These are phyloP conservation scores for Ligustrum vulgare DNA, from an alignment of 257 asterid species.

Conservation along the genomic window DNA sequence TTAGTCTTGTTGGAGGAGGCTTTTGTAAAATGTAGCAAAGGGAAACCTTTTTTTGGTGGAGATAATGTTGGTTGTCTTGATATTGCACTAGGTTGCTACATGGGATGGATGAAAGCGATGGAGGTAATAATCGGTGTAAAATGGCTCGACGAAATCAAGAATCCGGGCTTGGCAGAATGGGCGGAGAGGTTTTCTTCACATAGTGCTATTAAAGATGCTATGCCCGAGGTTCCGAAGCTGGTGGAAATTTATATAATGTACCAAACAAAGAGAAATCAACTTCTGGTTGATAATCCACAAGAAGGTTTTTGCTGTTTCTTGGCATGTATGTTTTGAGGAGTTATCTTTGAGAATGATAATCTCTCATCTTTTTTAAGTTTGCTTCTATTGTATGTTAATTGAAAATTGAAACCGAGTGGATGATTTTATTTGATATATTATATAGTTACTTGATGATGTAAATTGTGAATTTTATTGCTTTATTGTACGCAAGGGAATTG, in stretches of 20 bases:
- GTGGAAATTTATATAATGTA: constrained; percentile 24
- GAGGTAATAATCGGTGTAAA: constrained; percentile 21
- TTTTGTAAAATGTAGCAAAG: constrained; percentile 35
- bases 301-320: background rate
- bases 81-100: constrained; percentile 41
- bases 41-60: constrained; percentile 50
- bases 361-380: background rate
- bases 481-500: too few species aligned
- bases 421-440: too few species aligned
- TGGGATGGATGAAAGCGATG: constrained; percentile 38
- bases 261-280: constrained; percentile 7
- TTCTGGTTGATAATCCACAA: background rate
- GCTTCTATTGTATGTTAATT: background rate
- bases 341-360: background rate
- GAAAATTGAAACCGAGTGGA: too few species aligned
- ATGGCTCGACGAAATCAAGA: constrained; percentile 36
- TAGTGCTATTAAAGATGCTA: constrained; percentile 21
- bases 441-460: too few species aligned
- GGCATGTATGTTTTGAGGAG: background rate
- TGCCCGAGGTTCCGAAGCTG: constrained; percentile 25
- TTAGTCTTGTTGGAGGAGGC: constrained; percentile 37
- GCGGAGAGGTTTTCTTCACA: constrained; percentile 19
- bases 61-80: constrained; percentile 45
- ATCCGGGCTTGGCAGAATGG: constrained; percentile 35
- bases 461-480: too few species aligned